Conservation (phyloP, 495 filamentous ascomycete species). For the Penicillium cinerascens region DNA sequence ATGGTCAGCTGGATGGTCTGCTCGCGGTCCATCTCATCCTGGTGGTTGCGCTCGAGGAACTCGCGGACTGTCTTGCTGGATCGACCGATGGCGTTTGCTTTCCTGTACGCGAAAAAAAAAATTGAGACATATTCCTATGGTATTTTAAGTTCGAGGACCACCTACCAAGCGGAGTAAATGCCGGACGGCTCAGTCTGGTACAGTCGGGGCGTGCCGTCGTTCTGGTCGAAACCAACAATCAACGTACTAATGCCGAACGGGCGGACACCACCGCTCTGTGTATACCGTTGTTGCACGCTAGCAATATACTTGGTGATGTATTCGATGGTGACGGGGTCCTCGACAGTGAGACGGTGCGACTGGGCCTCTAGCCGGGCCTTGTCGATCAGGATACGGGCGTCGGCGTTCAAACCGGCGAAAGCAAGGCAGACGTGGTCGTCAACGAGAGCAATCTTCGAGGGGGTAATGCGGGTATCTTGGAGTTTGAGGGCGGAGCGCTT, state of each 20-base stretch:
- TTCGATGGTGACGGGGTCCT: slow-evolving; percentile 95
- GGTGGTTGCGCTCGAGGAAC: slow-evolving; percentile 97
- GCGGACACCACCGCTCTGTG: slow-evolving; percentile 93
- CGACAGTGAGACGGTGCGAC: slow-evolving; percentile 95
- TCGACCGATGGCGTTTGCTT: slow-evolving; percentile 97
- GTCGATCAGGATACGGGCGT: slow-evolving; percentile 95
- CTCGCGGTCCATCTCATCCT: slow-evolving; percentile 92
- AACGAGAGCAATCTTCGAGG: slow-evolving; percentile 92
- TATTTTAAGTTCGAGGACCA: background rate
- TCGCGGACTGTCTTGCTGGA: slow-evolving; percentile 98
- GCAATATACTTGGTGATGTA: slow-evolving; percentile 99
- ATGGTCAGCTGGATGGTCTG: slow-evolving; percentile 95
- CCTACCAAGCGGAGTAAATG: slow-evolving; percentile 96
- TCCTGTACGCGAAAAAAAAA: slow-evolving; percentile 55
- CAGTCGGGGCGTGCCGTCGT: slow-evolving; percentile 76
- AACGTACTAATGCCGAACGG: slow-evolving; percentile 97
- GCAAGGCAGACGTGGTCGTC: slow-evolving; percentile 95
- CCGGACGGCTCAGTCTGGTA: slow-evolving; percentile 98
- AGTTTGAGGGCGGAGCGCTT: slow-evolving; percentile 99
- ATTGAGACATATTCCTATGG: background rate
- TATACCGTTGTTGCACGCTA: slow-evolving; percentile 96
- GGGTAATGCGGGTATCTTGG: slow-evolving; percentile 98
- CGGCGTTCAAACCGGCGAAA: slow-evolving; percentile 94
- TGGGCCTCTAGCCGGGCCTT: slow-evolving; percentile 96
- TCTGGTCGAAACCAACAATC: slow-evolving; percentile 94